Evolutionary conservation across 768 basidiomycete species (phyloP).

Genomic region (Tylopilus rubrobrunneus): DNA sequence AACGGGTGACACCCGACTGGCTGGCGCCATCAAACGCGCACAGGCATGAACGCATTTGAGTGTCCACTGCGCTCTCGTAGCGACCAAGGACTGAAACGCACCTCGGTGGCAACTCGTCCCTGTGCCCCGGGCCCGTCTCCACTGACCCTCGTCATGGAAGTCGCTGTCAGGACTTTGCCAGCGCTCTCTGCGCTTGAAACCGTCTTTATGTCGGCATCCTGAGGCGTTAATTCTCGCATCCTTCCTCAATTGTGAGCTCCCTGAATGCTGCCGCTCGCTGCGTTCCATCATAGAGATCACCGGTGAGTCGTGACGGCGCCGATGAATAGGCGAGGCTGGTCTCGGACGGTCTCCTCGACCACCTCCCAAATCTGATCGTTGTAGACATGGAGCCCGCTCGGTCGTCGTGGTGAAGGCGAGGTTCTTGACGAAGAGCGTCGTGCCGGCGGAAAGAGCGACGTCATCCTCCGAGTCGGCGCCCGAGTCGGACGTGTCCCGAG

Average conservation of each 20-base stretch:
- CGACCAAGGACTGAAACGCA: background rate
- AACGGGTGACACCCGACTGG: background rate
- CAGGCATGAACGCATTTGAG: background rate
- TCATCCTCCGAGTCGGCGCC: slow-evolving; percentile 31
- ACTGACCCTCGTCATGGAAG: slow-evolving; percentile 13
- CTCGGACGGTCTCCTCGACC: too few species aligned
- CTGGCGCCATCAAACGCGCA: background rate
- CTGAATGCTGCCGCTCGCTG: too few species aligned
- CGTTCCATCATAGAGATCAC: too few species aligned
- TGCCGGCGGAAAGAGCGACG: slow-evolving; percentile 53
- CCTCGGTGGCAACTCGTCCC: slow-evolving; percentile 3
- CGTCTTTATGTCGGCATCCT: slow-evolving; percentile 15
- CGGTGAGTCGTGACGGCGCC: too few species aligned
- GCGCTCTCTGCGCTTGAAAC: slow-evolving; percentile 7
- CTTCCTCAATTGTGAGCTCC: too few species aligned
- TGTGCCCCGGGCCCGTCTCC: background rate
- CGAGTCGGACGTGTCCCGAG: slow-evolving; percentile 39
- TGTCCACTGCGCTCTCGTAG: background rate
- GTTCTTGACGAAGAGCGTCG: slow-evolving; percentile 94
- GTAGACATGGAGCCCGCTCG: slow-evolving; percentile 36
- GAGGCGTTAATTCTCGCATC: too few species aligned
- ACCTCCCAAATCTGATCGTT: too few species aligned
- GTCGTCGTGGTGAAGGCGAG: slow-evolving; percentile 88
- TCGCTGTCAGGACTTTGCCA: slow-evolving; percentile 5
- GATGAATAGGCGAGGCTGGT: too few species aligned